phyloP scores from a whole-genome alignment of 225 moss, liverwort and hornwort species.

The Marchantia polymorpha region DNA sequence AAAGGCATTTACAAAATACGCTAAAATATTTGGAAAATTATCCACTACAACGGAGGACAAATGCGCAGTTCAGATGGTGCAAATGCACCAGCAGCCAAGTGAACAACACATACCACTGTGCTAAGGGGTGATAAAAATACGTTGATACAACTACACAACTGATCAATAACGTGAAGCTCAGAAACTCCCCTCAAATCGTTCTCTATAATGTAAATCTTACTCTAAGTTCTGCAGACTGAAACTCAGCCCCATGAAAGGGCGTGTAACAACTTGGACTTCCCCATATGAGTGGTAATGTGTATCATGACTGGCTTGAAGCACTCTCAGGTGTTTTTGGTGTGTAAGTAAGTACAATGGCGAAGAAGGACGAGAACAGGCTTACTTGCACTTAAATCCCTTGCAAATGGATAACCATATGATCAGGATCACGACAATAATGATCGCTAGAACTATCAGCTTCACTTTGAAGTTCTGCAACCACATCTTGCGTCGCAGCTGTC shows the following conservation, averaged over 20 bases:
- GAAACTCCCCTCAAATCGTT: conserved; percentile 27
- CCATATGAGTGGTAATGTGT: conserved; percentile 26
- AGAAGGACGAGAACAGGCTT: conserved; percentile 29
- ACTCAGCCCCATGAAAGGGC: conserved; percentile 22
- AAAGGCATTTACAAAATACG: conserved; percentile 1
- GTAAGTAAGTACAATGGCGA: conserved; percentile 16
- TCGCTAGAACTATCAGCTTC: conserved; percentile 57
- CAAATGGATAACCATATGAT: conserved; percentile 60
- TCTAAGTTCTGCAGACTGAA: conserved; percentile 29
- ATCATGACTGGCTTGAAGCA: conserved; percentile 22
- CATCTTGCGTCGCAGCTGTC: conserved; percentile 56
- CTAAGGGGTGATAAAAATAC: neutral
- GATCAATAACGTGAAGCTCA: conserved; percentile 28
- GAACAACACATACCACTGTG: conserved; percentile 1
- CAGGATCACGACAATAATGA: conserved; percentile 48
- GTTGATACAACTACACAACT: conserved; percentile 18
- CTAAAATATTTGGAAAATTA: conserved; percentile 6
- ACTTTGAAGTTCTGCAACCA: conserved; percentile 62
- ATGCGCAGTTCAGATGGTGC: neutral
- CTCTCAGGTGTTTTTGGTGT: conserved; percentile 8
- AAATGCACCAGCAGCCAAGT: conserved; percentile 12
- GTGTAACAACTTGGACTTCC: conserved; percentile 25
- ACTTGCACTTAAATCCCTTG: conserved; percentile 53
- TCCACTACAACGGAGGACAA: conserved; percentile 7
- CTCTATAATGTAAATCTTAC: conserved; percentile 17